Evolutionary conservation across 2,329 filamentous ascomycete species (phyloP).

Genomic region (Aspergillus terreus): DNA sequence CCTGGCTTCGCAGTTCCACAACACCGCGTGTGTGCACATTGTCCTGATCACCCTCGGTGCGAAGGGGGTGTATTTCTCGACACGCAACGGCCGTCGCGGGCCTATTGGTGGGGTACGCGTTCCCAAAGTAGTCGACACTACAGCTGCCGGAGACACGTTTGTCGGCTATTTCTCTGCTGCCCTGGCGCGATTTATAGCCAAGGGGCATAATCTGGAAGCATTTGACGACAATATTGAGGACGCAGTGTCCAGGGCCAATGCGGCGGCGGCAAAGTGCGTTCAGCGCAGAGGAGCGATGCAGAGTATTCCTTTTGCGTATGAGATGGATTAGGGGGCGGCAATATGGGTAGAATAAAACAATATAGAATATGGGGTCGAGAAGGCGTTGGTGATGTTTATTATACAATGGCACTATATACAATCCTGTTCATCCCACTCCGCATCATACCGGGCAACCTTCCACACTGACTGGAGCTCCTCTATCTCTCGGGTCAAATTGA

Average conservation of each 20-base stretch:
- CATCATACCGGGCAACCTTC: conserved; percentile 20
- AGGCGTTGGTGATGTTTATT: background rate
- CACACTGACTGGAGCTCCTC: conserved; percentile 15
- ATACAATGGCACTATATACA: background rate
- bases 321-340: conserved; percentile 21
- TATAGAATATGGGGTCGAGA: background rate
- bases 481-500: conserved; percentile 16
- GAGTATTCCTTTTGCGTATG: conserved; percentile 47
- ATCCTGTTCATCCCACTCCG: conserved; percentile 3
- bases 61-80: conserved; percentile 65
- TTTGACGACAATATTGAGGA: conserved; percentile 48
- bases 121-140: conserved; percentile 77
- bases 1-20: conserved; percentile 60
- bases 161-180: conserved; percentile 53
- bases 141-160: conserved; percentile 90
- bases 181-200: background rate
- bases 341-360: background rate
- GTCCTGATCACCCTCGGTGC: conserved; percentile 82
- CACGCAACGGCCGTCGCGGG: conserved; percentile 42
- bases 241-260: conserved; percentile 40
- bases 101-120: conserved; percentile 61
- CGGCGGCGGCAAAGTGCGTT: conserved; percentile 43
- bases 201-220: conserved; percentile 71
- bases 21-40: conserved; percentile 62
- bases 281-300: conserved; percentile 45